Base-by-base conservation (phyloP, 176 grass and related monocot genomes). In the Ananas comosus region DNA sequence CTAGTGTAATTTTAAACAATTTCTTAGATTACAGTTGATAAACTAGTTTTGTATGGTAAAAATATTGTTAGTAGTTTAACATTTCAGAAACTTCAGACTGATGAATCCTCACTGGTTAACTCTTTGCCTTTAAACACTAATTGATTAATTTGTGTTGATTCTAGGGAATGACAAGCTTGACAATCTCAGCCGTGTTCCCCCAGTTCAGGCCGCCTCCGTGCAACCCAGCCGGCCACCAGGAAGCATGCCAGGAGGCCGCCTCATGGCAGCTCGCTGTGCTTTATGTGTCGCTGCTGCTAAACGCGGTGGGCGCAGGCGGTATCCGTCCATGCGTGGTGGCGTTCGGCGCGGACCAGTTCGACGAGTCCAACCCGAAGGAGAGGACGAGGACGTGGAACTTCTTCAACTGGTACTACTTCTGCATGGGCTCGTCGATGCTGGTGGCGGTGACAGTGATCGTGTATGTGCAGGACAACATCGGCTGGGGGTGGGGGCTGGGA, bases 321-420 rank as follows among this genome's bases (percentile, higher is more conserved):
- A 87, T 87, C 82, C 72, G 87, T 9, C 82, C 91, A 8, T 96
- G 87, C 85, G 76, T 96, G 67, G 87, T 91, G 48, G 81, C 85
- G 70, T 96, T 96, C 51, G 91, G 91, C 9, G 91, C 87, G 2
- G 87, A 90, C 75, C 91, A 96, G 74, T 96, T 96, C 42, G 82
- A 96, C 73, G 91, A 91, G 80, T 80, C 84, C 16, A 49, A 75
- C 22, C 64, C 87, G 3, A 86, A 88, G 74, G 91, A 91, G 82
- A 78, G 83, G 21, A 85, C 87, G 0, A 80, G 83, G 17, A 81
- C 66, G 24, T 90, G 84, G 87, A 85, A 79, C 42, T 96, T 88
- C 84, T 96, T 96, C 82, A 96, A 96, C 84, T 96, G 91, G 91
- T 96, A 96, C 76, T 96, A 90, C 80, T 96, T 96, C 82, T 78